Evolutionary conservation across 352 stramenopile species (phyloP), one percentile per base, ranked within the genome.

Genomic region (Pythium insidiosum): DNA sequence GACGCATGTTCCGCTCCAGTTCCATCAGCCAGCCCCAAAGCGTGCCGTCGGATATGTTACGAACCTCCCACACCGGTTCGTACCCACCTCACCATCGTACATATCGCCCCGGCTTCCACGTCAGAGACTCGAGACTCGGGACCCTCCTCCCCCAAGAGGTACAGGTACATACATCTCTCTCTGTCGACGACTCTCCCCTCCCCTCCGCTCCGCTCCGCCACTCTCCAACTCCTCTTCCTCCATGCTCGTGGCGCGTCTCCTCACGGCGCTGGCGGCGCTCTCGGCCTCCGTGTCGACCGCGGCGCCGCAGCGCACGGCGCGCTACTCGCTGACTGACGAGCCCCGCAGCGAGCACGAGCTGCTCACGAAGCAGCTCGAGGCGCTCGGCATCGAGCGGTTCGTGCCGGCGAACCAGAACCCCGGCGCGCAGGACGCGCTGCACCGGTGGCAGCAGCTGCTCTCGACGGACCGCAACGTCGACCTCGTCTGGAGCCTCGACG

Each of bases 401-500:
- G 26, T 68, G 30, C 41, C 61, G 22, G 37, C 23, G 18, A 56
- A 68, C 38, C 31, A 50, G 22, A 26, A 33, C 13, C 21, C 45
- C 4, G n/a, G 41, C 43, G 54, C 47, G 25, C 36, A 38, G 33
- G 47, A 56, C 29, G 24, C 53, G 11, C n/a, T 29, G n/a, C 35
- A 50, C 15, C 44, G 53, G 35, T 88, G 75, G 75, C 56, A 49
- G 26, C 65, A 63, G 15, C 29, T 90, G 25, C 29, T 54, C 6
- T 47, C 47, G 12, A 50, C 68, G 38, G 82, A 71, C 34, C 29
- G 49, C 15, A 47, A 80, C 10, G 68, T 92, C 37, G 73, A 88
- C 38, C 61, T 89, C 26, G 74, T 92, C 33, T 89, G 74, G 80
- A 85, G 61, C 46, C 36, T 47, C 5, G 47, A 42, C 1, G 36